phyloP scores from a whole-genome alignment of 768 basidiomycete genomes.

The Tulasnella sp. region DNA sequence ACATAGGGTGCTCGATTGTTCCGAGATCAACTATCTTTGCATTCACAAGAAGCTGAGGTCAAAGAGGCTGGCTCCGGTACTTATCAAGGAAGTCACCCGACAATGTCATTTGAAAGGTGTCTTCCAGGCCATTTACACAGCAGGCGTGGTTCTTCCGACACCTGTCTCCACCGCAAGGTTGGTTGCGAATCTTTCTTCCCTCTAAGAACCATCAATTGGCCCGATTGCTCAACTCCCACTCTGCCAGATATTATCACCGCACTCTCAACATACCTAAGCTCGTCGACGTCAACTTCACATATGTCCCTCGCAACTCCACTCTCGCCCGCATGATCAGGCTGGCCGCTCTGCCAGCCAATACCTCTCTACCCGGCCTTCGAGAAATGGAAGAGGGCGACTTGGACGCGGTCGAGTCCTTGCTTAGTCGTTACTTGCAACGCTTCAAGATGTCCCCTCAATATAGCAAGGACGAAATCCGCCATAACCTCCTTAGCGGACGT shows the following conservation, averaged over 20 bases:
- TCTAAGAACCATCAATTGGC: not conserved
- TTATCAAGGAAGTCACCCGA: constrained; percentile 96
- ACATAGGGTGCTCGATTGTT: constrained; percentile 58
- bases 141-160: constrained; percentile 87
- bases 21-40: constrained; percentile 96
- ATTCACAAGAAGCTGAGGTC: constrained; percentile 96
- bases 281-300: constrained; percentile 84
- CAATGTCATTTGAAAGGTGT: constrained; percentile 84
- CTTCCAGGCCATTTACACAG: constrained; percentile 98
- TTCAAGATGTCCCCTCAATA: constrained; percentile 80
- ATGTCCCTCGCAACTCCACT: constrained; percentile 79
- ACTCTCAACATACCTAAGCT: constrained; percentile 88
- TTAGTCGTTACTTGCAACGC: constrained; percentile 71
- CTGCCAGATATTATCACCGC: constrained; percentile 80
- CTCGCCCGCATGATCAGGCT: constrained; percentile 82
- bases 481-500: constrained; percentile 83
- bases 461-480: constrained; percentile 69
- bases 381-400: constrained; percentile 86
- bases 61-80: constrained; percentile 88
- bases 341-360: constrained; percentile 57
- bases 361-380: constrained; percentile 53
- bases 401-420: constrained; percentile 62
- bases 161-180: constrained; percentile 83
- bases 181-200: constrained; percentile 29
- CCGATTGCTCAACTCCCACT: not conserved